Evolutionary conservation across 441 rosid species (phyloP).

Genomic region (Hura crepitans): DNA sequence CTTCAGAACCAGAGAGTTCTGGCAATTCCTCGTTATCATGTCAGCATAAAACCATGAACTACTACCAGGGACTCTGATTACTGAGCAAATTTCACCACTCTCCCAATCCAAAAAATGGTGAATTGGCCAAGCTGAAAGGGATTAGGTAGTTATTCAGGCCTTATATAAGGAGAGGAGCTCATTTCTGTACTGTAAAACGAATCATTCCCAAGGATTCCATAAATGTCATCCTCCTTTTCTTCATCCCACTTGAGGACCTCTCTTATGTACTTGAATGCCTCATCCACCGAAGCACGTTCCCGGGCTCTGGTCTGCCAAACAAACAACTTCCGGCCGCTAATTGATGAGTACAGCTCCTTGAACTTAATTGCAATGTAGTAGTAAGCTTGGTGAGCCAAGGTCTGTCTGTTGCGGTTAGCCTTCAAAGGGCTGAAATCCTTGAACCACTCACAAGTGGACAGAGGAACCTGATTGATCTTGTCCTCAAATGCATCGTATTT

Average conservation of each 20-base stretch:
- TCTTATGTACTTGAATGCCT: slow-evolving; percentile 75
- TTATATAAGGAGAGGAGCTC: slow-evolving; percentile 40
- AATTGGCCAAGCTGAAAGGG: not conserved
- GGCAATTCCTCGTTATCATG: not conserved
- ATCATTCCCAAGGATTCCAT: slow-evolving; percentile 58
- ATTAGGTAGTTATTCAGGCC: slow-evolving; percentile 25
- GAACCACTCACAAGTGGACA: slow-evolving; percentile 77
- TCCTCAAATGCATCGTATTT: slow-evolving; percentile 80
- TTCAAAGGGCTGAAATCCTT: slow-evolving; percentile 63
- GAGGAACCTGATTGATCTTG: slow-evolving; percentile 52
- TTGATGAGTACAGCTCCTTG: slow-evolving; percentile 65
- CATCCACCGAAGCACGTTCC: slow-evolving; percentile 63
- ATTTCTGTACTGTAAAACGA: slow-evolving; percentile 57
- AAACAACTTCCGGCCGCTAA: slow-evolving; percentile 64
- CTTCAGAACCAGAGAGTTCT: not conserved
- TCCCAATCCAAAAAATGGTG: not conserved
- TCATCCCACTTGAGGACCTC: slow-evolving; percentile 90
- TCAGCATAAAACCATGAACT: not conserved
- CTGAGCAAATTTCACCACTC: not conserved
- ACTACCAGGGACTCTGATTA: not conserved
- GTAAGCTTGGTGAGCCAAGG: slow-evolving; percentile 83
- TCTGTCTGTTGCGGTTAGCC: slow-evolving; percentile 51
- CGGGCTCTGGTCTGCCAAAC: slow-evolving; percentile 73
- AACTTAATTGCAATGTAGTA: slow-evolving; percentile 84
- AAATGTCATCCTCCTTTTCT: slow-evolving; percentile 50